Conservation (phyloP, 2,329 filamentous ascomycete genomes). For the Fusarium guadeloupense region DNA sequence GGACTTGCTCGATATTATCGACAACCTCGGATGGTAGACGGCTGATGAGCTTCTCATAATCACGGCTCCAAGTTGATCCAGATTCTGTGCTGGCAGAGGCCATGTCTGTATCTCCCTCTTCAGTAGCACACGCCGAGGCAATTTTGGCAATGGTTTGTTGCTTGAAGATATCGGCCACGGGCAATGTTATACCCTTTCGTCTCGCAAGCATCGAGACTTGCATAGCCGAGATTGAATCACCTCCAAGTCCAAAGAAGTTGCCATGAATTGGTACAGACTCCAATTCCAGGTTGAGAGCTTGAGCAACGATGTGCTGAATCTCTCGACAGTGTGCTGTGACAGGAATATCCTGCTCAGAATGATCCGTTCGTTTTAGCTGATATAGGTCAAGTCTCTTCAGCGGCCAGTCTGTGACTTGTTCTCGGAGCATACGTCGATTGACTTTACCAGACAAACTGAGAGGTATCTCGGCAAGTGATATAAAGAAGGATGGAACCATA, state of each 20-base stretch:
- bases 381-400: not conserved
- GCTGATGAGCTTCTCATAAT: not conserved
- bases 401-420: not conserved
- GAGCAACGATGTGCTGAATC: not conserved
- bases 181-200: not conserved
- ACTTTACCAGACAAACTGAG: not conserved
- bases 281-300: not conserved
- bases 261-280: not conserved
- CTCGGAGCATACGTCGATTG: not conserved
- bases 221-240: conserved; percentile 11
- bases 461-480: not conserved
- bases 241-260: conserved; percentile 2
- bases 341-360: not conserved
- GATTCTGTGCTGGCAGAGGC: not conserved
- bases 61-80: no score
- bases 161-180: not conserved
- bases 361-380: not conserved
- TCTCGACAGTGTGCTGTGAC: not conserved
- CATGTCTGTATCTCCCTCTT: rapidly evolving
- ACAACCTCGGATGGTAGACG: not conserved
- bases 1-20: not conserved
- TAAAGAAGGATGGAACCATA: conserved; percentile 1
- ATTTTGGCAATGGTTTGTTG: not conserved
- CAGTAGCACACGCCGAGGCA: not conserved
- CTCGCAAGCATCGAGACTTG: not conserved